Evolutionary conservation across 768 basidiomycete genomes (phyloP), one percentile per base, ranked within the genome.

Genomic region (Macrolepiota dolichaula): DNA sequence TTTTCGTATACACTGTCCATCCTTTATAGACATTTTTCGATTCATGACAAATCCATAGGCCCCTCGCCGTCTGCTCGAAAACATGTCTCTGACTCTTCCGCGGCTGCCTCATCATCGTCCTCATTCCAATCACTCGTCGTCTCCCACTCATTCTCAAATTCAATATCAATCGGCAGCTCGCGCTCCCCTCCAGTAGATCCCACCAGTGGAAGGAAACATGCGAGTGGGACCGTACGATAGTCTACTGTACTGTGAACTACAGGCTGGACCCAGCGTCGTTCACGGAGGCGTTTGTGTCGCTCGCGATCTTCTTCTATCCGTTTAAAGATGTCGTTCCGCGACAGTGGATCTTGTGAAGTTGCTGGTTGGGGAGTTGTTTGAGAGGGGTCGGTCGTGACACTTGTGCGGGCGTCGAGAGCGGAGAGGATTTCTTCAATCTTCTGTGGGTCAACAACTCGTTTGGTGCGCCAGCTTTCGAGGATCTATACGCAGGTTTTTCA

Each of bases 261-360:
- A 1, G 88, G 87, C 68, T 92, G 91, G n/a, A 92, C 91, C 94
- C 94, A 96, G 47, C 94, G 85, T 38, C 91, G 85, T 71, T 96
- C 94, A 50, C 94, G 85, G 2, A 96, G 79, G 12, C 94, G 86
- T 74, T 96, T 96, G 68, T 96, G 94, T 63, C 95, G 84, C 67
- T 96, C 94, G 1, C 94, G 80, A 71, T 96, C 94, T 66, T 96
- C 94, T 71, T 96, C 93, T 65, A 96, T 94, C 12, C 93, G 87
- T 61, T 89, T 87, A 69, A 92, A 82, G 29, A 93, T 83, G 55
- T 95, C 92, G n/a, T 76, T 73, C 9, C 83, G 82, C 1, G 86
- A 79, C 52, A 90, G 80, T 0, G 74, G 65, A 59, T 66, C 70
- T 25, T 68, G 65, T n/a, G 59, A 68, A 61, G 65, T 62, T 50